These are phyloP conservation scores for Penicillium steckii DNA, from an alignment of 495 filamentous ascomycete genomes.

Conservation along the genomic window DNA sequence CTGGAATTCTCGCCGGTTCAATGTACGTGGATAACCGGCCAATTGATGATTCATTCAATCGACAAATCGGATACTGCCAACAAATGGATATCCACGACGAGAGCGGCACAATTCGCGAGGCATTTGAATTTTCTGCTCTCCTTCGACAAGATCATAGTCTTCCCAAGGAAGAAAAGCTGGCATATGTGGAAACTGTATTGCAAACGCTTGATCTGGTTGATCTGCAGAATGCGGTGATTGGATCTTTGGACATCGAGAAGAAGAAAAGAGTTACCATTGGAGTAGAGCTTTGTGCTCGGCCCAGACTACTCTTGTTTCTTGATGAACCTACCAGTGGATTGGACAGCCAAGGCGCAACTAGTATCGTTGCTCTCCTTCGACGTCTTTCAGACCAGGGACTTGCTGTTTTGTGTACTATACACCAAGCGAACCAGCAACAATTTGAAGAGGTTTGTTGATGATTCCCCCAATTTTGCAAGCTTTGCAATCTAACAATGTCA, in stretches of 20 bases:
- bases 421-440: constrained; percentile 72
- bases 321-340: constrained; percentile 74
- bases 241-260: constrained; percentile 64
- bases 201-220: constrained; percentile 76
- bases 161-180: constrained; percentile 68
- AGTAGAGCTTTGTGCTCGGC: constrained; percentile 77
- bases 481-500: constrained; percentile 60
- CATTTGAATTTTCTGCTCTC: constrained; percentile 80
- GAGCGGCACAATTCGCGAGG: constrained; percentile 78
- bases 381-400: constrained; percentile 66
- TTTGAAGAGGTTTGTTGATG: constrained; percentile 65
- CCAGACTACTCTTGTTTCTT: constrained; percentile 67
- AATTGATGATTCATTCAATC: constrained; percentile 71
- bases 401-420: constrained; percentile 66
- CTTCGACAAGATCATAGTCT: constrained; percentile 71
- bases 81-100: constrained; percentile 88
- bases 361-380: constrained; percentile 66
- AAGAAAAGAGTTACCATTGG: constrained; percentile 73
- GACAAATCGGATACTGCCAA: constrained; percentile 79
- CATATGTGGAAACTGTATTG: constrained; percentile 81
- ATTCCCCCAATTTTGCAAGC: constrained; percentile 47
- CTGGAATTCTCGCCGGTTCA: constrained; percentile 72
- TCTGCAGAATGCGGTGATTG: constrained; percentile 81
- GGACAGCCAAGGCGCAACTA: constrained; percentile 73
- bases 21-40: constrained; percentile 69